Conservation (phyloP, 176 grass and related monocot genomes). For the Triticum dicoccoides region DNA sequence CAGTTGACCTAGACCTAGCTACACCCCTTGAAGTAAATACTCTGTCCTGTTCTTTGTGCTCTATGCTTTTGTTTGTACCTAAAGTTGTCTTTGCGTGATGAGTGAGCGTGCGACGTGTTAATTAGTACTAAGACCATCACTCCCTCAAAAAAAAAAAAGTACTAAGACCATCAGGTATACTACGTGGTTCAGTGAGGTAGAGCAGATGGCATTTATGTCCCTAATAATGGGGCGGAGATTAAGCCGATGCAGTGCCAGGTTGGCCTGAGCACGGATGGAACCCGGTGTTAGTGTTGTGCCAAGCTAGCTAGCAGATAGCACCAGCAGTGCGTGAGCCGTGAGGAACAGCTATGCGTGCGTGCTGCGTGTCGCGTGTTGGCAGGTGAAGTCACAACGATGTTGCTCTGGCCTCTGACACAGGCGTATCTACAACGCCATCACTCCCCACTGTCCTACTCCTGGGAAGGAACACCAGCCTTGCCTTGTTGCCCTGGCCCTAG, state of each 20-base stretch:
- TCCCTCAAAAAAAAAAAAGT: too few species aligned
- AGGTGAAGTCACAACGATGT: constrained; percentile 19
- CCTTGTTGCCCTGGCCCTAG: too few species aligned
- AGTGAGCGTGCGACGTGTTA: not conserved
- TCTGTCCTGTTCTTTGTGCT: too few species aligned
- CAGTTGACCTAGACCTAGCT: too few species aligned
- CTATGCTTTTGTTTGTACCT: too few species aligned
- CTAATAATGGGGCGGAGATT: not conserved
- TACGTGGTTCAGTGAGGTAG: too few species aligned
- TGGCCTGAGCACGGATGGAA: not conserved
- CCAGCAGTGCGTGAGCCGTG: too few species aligned
- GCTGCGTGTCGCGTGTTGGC: not conserved
- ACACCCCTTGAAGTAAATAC: too few species aligned
- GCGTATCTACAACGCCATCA: not conserved
- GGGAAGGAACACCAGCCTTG: not conserved
- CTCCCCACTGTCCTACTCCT: not conserved
- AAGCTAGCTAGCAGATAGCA: not conserved
- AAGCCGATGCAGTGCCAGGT: not conserved
- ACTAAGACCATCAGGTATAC: too few species aligned
- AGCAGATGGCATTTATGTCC: not conserved
- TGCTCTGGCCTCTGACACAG: constrained; percentile 25
- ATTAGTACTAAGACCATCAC: too few species aligned
- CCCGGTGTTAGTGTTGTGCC: not conserved
- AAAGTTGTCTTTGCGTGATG: too few species aligned
- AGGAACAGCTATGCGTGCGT: not conserved